Conservation (phyloP, 768 basidiomycete genomes). For the Lactarius pseudohatsudake region DNA sequence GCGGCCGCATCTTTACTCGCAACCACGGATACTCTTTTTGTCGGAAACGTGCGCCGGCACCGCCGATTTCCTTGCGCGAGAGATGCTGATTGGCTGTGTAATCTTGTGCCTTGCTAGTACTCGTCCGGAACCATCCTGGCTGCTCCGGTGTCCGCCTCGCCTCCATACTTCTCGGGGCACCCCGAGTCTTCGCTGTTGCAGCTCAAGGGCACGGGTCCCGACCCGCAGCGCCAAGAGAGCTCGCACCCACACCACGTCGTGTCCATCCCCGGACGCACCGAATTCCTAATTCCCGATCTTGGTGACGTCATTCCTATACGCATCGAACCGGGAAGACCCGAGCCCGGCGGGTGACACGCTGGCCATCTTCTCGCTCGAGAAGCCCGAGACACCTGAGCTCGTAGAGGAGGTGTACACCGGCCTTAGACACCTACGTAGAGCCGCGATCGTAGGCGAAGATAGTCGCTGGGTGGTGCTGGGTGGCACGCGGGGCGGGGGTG, state of each 20-base stretch:
- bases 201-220: constrained; percentile 60
- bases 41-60: constrained; percentile 67
- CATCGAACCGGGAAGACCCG: constrained; percentile 75
- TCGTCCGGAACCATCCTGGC: constrained; percentile 58
- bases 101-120: constrained; percentile 49
- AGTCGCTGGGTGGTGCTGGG: constrained; percentile 64
- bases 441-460: constrained; percentile 63
- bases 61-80: not conserved
- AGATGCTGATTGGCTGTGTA: constrained; percentile 2
- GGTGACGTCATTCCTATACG: constrained; percentile 57
- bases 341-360: constrained; percentile 69
- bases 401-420: constrained; percentile 62
- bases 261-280: constrained; percentile 36
- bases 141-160: constrained; percentile 52
- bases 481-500: constrained; percentile 63
- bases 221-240: constrained; percentile 61
- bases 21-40: constrained; percentile 54
- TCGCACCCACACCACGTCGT: constrained; percentile 78
- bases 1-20: constrained; percentile 68
- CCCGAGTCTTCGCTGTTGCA: constrained; percentile 37
- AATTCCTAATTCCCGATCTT: constrained; percentile 41
- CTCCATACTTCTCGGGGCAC: constrained; percentile 45
- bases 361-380: constrained; percentile 60
- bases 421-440: constrained; percentile 68
- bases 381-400: constrained; percentile 47